Percentiles rank a stretch among this genome's conserved stretches.
Evolutionary conservation across 148 eudicot species (phyloP).

Genomic region (Rhododendron kiyosumense): DNA sequence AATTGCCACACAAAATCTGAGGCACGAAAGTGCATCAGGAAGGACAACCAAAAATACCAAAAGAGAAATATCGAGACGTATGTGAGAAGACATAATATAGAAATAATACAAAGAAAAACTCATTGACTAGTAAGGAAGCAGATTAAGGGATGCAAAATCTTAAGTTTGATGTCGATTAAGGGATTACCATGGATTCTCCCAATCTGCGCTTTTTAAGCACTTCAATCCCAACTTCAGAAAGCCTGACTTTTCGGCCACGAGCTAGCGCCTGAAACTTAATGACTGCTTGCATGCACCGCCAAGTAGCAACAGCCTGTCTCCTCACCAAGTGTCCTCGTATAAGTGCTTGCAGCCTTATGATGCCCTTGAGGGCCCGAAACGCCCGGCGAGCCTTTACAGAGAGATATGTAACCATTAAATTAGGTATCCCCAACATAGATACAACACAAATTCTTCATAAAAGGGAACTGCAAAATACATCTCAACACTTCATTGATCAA

Average conservation of each 20-base stretch:
- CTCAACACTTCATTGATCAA: background rate
- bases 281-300: conserved; percentile 52
- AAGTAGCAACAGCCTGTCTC: conserved; percentile 61
- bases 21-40: background rate
- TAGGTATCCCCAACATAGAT: background rate
- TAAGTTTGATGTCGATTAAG: background rate
- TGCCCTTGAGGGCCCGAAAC: conserved; percentile 55
- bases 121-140: background rate
- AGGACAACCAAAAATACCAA: background rate
- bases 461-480: background rate
- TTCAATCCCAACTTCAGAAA: conserved; percentile 31
- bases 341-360: conserved; percentile 70
- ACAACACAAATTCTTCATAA: background rate
- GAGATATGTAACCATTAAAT: background rate
- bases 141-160: background rate
- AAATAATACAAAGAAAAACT: background rate
- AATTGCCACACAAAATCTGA: background rate
- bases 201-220: conserved; percentile 19
- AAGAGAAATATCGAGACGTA: background rate
- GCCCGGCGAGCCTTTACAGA: conserved; percentile 52
- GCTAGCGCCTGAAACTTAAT: conserved; percentile 47
- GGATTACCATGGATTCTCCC: conserved; percentile 26
- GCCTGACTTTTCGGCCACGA: conserved; percentile 47
- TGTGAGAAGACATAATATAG: background rate
- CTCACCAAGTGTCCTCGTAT: conserved; percentile 66